Evolutionary conservation across 2,329 filamentous ascomycete genomes (phyloP).

Genomic region (Penicillium sp.): DNA sequence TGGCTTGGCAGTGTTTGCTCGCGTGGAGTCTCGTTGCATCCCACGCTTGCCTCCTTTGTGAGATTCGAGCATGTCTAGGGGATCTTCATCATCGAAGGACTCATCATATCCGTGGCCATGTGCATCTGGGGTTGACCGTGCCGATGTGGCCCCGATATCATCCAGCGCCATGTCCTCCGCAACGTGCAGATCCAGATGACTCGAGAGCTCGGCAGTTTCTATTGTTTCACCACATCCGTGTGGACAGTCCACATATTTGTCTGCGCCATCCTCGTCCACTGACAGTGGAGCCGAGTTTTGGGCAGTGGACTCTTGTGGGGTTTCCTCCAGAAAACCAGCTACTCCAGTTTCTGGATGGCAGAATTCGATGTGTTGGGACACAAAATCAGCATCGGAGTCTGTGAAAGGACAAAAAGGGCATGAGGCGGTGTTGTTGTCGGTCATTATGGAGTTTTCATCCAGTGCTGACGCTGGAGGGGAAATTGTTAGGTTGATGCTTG

Average conservation of each 20-base stretch:
- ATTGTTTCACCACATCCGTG: conserved; percentile 61
- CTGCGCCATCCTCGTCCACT: conserved; percentile 11
- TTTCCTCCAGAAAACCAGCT: conserved; percentile 23
- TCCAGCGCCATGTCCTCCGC: conserved; percentile 49
- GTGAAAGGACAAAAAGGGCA: conserved; percentile 49
- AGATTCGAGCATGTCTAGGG: background rate
- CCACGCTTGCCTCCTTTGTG: conserved; percentile 16
- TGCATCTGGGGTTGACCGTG: background rate
- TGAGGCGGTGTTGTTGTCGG: conserved; percentile 19
- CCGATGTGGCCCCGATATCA: conserved; percentile 26
- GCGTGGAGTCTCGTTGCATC: conserved; percentile 12
- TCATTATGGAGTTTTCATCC: conserved; percentile 15
- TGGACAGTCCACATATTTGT: conserved; percentile 53
- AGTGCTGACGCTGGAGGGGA: background rate
- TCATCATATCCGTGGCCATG: conserved; percentile 5
- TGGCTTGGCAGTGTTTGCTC: conserved; percentile 13
- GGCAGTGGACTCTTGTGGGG: background rate
- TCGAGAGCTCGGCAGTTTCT: conserved; percentile 51
- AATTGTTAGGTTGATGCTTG: background rate
- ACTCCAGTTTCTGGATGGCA: conserved; percentile 42
- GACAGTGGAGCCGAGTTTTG: background rate
- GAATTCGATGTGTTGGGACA: conserved; percentile 45
- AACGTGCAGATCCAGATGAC: conserved; percentile 59
- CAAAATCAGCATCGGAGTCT: conserved; percentile 38
- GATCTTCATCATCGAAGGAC: conserved; percentile 11